Evolutionary conservation across 2,329 filamentous ascomycete genomes (phyloP).

Genomic region (Raffaelea ambrosiae): DNA sequence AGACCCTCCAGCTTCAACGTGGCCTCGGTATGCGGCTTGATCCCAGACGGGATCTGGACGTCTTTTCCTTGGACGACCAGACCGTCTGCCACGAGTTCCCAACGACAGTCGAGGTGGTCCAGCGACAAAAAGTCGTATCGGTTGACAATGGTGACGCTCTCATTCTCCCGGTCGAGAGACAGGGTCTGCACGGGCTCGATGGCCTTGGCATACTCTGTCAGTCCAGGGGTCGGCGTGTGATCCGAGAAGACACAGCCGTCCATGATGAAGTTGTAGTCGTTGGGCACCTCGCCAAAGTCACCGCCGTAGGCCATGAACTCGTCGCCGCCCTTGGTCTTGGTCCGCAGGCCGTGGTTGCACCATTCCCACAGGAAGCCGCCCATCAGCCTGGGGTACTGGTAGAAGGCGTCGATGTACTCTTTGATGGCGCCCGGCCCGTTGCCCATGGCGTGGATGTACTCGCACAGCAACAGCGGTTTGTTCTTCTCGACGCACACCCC

Average conservation of each 20-base stretch:
- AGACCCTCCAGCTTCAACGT: conserved; percentile 24
- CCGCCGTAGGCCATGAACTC: conserved; percentile 45
- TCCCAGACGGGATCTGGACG: conserved; percentile 33
- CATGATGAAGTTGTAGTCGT: conserved; percentile 46
- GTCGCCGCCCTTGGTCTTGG: conserved; percentile 28
- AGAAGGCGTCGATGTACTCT: conserved; percentile 56
- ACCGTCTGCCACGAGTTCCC: conserved; percentile 36
- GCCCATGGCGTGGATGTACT: conserved; percentile 53
- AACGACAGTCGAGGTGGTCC: conserved; percentile 46
- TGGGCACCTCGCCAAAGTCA: conserved; percentile 48
- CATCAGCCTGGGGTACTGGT: conserved; percentile 46
- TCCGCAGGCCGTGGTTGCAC: conserved; percentile 44
- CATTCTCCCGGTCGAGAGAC: conserved; percentile 23
- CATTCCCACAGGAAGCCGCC: conserved; percentile 57
- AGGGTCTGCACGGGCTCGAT: conserved; percentile 50
- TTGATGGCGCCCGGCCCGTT: conserved; percentile 58
- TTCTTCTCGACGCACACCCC: conserved; percentile 23
- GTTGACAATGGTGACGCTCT: conserved; percentile 38
- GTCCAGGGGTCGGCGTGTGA: conserved; percentile 40
- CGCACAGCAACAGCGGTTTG: conserved; percentile 47
- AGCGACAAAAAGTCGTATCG: conserved; percentile 41
- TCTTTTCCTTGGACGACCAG: conserved; percentile 23
- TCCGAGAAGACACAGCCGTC: conserved; percentile 40
- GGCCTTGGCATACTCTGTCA: conserved; percentile 48
- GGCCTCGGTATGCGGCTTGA: conserved; percentile 33